These are phyloP conservation scores for Calcarisporium arbuscula DNA, from an alignment of 2,329 filamentous ascomycete genomes.

Conservation along the genomic window DNA sequence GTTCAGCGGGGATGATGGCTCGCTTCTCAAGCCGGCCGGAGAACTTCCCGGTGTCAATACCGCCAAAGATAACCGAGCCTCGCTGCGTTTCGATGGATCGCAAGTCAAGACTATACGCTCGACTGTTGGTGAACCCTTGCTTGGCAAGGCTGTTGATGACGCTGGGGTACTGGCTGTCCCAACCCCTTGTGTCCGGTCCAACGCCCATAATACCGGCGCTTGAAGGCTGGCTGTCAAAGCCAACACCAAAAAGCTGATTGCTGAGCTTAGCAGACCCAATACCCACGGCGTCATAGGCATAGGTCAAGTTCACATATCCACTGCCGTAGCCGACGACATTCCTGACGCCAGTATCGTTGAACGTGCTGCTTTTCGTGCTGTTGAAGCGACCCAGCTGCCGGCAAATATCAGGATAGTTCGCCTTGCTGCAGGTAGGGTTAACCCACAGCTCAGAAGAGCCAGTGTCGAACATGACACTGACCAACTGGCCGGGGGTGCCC, in stretches of 20 bases:
- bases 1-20: conserved; percentile 38
- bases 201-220: conserved; percentile 19
- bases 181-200: conserved; percentile 15
- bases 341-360: conserved; percentile 7
- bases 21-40: conserved; percentile 42
- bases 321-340: conserved; percentile 8
- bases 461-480: conserved; percentile 23
- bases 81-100: conserved; percentile 11
- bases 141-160: conserved; percentile 17
- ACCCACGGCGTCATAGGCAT: conserved; percentile 15
- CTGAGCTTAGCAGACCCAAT: conserved; percentile 14
- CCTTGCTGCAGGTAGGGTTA: conserved; percentile 22
- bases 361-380: too few species aligned
- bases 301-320: conserved; percentile 11
- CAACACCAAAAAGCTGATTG: conserved; percentile 17
- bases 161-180: conserved; percentile 17
- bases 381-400: conserved; percentile 10
- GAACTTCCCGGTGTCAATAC: conserved; percentile 46
- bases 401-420: conserved; percentile 12
- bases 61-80: conserved; percentile 38
- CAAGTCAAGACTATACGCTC: conserved; percentile 19
- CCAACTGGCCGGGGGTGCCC: conserved; percentile 21
- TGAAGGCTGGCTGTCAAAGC: conserved; percentile 10
- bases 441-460: conserved; percentile 27
- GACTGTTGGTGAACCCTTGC: conserved; percentile 19